phyloP scores from a whole-genome alignment of 2,329 filamentous ascomycete genomes.

The Nakataea oryzae region DNA sequence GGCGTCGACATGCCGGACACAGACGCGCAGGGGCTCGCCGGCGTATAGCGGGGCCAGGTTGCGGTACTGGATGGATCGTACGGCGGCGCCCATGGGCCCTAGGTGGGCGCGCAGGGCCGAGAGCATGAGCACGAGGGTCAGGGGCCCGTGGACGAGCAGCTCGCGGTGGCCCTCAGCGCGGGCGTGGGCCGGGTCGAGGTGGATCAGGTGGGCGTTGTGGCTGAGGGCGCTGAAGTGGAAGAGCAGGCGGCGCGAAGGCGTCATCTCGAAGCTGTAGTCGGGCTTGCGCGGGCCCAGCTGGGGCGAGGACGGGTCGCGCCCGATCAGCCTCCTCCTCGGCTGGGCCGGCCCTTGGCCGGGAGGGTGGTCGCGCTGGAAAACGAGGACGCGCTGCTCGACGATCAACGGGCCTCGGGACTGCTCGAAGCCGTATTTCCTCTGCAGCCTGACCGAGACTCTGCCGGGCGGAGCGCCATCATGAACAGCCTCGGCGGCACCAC shows the following conservation, averaged over 20 bases:
- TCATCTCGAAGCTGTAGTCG: conserved; percentile 39
- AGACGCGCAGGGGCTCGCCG: conserved; percentile 59
- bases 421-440: conserved; percentile 29
- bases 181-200: conserved; percentile 66
- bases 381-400: conserved; percentile 37
- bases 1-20: conserved; percentile 41
- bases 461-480: conserved; percentile 8
- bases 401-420: conserved; percentile 18
- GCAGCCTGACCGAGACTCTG: conserved; percentile 41
- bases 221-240: conserved; percentile 88
- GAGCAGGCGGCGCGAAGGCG: conserved; percentile 60
- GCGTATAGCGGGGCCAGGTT: conserved; percentile 78
- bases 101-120: conserved; percentile 47
- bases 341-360: background rate
- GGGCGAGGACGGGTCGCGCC: background rate
- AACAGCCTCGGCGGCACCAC: too few relatives aligned
- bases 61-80: conserved; percentile 55
- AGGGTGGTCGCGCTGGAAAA: conserved; percentile 35
- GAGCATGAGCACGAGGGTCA: conserved; percentile 69
- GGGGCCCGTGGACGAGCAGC: conserved; percentile 77
- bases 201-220: conserved; percentile 87
- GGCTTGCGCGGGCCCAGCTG: conserved; percentile 18
- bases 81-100: conserved; percentile 12
- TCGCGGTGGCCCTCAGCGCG: conserved; percentile 63
- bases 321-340: conserved; percentile 4